A percentile compares a stretch with the other conserved stretches of the same genome.
These are phyloP conservation scores for Pythium pyrilobum DNA, from an alignment of 352 stramenopile species.

Conservation along the genomic window DNA sequence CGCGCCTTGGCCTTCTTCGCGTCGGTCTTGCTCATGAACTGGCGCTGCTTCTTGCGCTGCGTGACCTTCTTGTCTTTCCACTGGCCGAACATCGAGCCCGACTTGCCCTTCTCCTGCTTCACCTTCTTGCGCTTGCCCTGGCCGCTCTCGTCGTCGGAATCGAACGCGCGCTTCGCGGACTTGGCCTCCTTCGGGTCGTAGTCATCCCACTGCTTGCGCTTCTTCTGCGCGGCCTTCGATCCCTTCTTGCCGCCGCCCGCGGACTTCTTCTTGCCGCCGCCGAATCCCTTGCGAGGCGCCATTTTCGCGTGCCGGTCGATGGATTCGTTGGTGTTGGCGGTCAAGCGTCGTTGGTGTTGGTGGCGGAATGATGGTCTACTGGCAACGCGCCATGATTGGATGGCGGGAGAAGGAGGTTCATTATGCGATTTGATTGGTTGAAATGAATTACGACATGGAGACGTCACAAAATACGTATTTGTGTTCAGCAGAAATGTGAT, in stretches of 20 bases:
- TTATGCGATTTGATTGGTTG: conserved; percentile 9
- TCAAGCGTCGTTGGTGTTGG: conserved; percentile 1
- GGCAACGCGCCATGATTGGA: not conserved
- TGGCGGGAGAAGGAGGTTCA: not conserved
- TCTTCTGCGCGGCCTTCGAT: conserved; percentile 6
- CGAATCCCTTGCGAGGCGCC: conserved; percentile 8
- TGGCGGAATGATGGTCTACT: not conserved
- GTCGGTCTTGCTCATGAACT: conserved; percentile 38
- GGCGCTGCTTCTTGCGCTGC: conserved; percentile 31
- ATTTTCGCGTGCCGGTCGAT: conserved; percentile 2
- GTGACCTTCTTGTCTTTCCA: conserved; percentile 67
- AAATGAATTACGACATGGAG: not conserved
- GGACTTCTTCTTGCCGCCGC: conserved; percentile 13
- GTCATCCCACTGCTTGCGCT: conserved; percentile 19
- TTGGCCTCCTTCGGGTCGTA: conserved; percentile 12
- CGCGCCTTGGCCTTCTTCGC: conserved; percentile 47
- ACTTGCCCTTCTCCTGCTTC: conserved; percentile 12
- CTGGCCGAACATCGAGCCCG: conserved; percentile 66
- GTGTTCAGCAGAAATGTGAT: too few relatives aligned
- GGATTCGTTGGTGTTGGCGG: conserved; percentile 11
- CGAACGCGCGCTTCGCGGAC: not conserved
- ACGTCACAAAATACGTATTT: not conserved
- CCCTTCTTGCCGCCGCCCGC: conserved; percentile 15
- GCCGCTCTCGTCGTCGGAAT: conserved; percentile 25
- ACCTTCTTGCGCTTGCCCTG: conserved; percentile 74